Evolutionary conservation across 139 green algal species (phyloP), one percentile per base, ranked within the genome.

Genomic region (Micromonas commoda): DNA sequence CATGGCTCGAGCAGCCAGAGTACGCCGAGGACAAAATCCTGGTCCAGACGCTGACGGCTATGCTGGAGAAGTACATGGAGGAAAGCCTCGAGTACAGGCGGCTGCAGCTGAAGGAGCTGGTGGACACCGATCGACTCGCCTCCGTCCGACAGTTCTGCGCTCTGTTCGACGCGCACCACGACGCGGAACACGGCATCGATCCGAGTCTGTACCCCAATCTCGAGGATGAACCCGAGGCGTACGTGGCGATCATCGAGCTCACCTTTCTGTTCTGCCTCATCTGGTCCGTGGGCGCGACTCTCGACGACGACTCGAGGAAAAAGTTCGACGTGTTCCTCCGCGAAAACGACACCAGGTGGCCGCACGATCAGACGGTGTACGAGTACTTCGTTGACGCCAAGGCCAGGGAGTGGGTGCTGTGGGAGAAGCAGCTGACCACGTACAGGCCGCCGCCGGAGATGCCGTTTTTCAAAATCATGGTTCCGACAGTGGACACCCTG

Each of bases 251-350:
- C 73, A 83, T 93, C 21, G 91, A 96, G 82, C 53, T 91, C 37
- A 91, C 85, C 84, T 95, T 94, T 83, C 84, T 91, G 76, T 96
- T 92, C 82, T 86, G 76, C 64, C 64, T 96, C 26, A 91, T 93
- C 72, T 96, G 91, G 91, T 87, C 88, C 37, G 79, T 96, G 1
- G 91, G 91, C 9, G 91, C 85, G 3, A 80, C 83, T 9, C 74
- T 95, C 54, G 86, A 90, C 68, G 86, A 92, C 64, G 87, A 90
- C 13, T 86, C 88, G 0, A 83, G 91, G 76, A 92, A 91, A 72
- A 89, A 81, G 78, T 87, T 86, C 29, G 83, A 87, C 73, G 29
- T 91, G 63, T 77, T 81, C 53, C 26, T 87, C n/a, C 69, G 81
- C 66, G 86, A 90, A 52, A 79, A 23, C 45, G 86, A 90, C 77